Evolutionary conservation across 805 yeast genomes (phyloP), one percentile per base, ranked within the genome.

Genomic region (Teunomyces atbi): DNA sequence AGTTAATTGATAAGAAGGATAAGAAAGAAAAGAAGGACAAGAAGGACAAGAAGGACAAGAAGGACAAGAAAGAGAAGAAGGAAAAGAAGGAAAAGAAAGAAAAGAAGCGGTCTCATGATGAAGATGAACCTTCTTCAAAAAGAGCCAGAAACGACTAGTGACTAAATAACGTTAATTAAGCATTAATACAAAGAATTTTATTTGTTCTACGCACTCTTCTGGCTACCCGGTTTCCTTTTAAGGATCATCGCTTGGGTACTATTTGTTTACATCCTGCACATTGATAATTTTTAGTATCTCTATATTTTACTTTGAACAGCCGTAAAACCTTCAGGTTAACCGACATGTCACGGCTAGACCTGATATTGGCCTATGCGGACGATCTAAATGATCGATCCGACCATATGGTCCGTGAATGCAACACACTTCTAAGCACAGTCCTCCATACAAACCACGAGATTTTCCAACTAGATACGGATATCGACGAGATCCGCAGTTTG

Each of bases 321-420:
- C 27, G 23, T 21, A 18, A 36, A 21, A 6, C 33, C 16, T 15
- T 30, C n/a, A 19, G n/a, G 37, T 18, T 34, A 29, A 23, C 11
- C 38, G 10, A 29, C 37, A 45, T 29, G 52, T 43, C 56, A 30
- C 56, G 58, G 30, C 53, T 68, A 16, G 73, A 69, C 49, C 56
- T 52, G 49, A 55, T 69, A 34, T 54, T 68, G 18, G 50, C 63
- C 2, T 56, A 62, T 42, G 74, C 61, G 36, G 68, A 70, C 40
- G 52, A 57, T 30, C 55, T 72, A 6, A 66, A 66, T 20, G 26
- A 55, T 27, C 61, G 62, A 41, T 58, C 73, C 0, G 57, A 58
- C 48, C 39, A 21, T 13, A 45, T 58, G 6, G 53, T 64, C 16
- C 41, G 53, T 11, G 62, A 65, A 19, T 59, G 69, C 37, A 49